phyloP scores from a whole-genome alignment of 441 rosid species.

The Gossypium lobatum region DNA sequence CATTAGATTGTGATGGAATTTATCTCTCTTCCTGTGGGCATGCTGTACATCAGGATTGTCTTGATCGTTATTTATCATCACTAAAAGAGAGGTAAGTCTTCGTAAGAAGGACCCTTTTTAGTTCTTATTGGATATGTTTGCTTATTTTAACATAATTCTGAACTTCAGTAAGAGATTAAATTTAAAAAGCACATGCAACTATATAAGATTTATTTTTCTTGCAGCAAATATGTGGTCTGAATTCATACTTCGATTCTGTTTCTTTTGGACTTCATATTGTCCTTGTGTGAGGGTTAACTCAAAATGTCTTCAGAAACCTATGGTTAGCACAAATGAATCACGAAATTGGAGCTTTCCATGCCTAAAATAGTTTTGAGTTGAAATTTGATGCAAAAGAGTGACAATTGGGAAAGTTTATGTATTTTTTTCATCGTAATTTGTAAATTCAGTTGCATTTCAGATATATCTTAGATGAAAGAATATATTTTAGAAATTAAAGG shows the following conservation, averaged over 20 bases:
- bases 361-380: background rate
- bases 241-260: background rate
- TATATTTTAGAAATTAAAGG: background rate
- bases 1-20: slow-evolving; percentile 85
- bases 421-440: background rate
- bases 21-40: slow-evolving; percentile 94
- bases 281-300: background rate
- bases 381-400: background rate
- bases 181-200: background rate
- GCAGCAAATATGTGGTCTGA: background rate
- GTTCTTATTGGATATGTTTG: background rate
- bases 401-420: background rate
- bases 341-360: background rate
- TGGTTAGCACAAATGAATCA: too few relatives aligned
- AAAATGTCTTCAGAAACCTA: background rate
- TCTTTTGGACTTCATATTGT: slow-evolving; percentile 6
- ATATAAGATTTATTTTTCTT: background rate
- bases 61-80: slow-evolving; percentile 80
- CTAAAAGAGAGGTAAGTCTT: slow-evolving; percentile 77
- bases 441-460: background rate
- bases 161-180: background rate
- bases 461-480: background rate
- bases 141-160: background rate
- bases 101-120: background rate
- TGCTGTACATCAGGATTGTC: slow-evolving; percentile 94